phyloP scores from a whole-genome alignment of 164 flowering plant species.

The Nelumbo lutea region DNA sequence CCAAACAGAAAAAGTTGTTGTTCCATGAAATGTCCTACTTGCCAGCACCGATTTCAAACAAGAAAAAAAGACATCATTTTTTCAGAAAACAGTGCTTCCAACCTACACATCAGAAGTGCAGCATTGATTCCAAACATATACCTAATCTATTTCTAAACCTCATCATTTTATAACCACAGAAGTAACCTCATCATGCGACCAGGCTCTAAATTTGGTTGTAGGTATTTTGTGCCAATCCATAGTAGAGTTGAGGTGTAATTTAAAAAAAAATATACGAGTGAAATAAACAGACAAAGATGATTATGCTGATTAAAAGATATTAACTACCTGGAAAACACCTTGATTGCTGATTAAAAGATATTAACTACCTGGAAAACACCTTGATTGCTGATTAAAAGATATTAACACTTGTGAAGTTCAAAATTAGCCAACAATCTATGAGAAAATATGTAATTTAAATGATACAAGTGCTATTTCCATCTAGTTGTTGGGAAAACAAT shows the following conservation, averaged over 20 bases:
- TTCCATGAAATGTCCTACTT: too few relatives aligned
- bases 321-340: slow-evolving; percentile 70
- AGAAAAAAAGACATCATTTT: too few relatives aligned
- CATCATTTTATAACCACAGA: neutral
- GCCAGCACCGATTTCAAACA: too few relatives aligned
- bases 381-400: slow-evolving; percentile 50
- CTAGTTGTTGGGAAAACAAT: too few relatives aligned
- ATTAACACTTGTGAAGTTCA: slow-evolving; percentile 58
- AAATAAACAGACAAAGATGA: neutral
- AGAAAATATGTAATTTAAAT: too few relatives aligned
- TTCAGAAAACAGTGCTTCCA: too few relatives aligned
- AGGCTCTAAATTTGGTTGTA: slow-evolving; percentile 56
- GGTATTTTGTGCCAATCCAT: slow-evolving; percentile 44
- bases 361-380: slow-evolving; percentile 66
- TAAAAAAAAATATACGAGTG: neutral
- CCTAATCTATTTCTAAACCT: too few relatives aligned
- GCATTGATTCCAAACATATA: too few relatives aligned
- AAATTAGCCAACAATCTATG: slow-evolving; percentile 31
- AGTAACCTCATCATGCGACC: slow-evolving; percentile 43
- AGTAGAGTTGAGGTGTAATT: neutral
- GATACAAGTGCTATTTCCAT: too few relatives aligned
- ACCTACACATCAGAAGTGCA: too few relatives aligned
- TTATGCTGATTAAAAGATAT: neutral
- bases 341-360: neutral
- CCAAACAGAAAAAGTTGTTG: too few relatives aligned